Evolutionary conservation across 1,284 basidiomycete genomes (phyloP).

Genomic region (Wolfiporia cocos): DNA sequence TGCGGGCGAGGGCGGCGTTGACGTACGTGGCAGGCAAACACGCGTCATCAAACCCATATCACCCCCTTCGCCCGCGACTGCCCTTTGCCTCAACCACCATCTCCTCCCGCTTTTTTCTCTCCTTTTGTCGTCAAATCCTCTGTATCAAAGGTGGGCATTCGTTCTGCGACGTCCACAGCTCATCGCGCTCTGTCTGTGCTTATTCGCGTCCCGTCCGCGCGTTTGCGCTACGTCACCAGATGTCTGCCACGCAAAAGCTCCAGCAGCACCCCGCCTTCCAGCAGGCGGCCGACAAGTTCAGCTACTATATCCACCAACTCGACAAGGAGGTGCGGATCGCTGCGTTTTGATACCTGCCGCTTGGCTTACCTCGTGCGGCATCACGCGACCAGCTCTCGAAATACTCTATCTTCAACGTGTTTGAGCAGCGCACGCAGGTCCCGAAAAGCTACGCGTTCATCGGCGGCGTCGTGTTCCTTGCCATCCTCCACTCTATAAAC

Average conservation of each 20-base stretch:
- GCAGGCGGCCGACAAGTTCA: conserved; percentile 73
- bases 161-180: too few species aligned
- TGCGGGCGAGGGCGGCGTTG: conserved; percentile 25
- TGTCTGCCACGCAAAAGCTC: conserved; percentile 72
- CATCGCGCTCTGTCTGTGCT: too few species aligned
- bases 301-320: conserved; percentile 76
- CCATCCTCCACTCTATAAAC: conserved; percentile 77
- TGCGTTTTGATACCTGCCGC: not conserved
- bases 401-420: conserved; percentile 78
- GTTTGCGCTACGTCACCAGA: conserved; percentile 31
- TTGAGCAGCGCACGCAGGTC: conserved; percentile 88
- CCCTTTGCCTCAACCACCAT: conserved; percentile 12
- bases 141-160: too few species aligned
- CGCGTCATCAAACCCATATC: conserved; percentile 46
- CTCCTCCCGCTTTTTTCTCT: conserved; percentile 8
- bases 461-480: conserved; percentile 60
- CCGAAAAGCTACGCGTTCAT: conserved; percentile 92
- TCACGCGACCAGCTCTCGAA: conserved; percentile 69
- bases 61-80: conserved; percentile 24
- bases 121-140: too few species aligned
- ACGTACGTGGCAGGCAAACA: conserved; percentile 34
- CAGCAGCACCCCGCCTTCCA: conserved; percentile 83
- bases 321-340: conserved; percentile 82
- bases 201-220: too few species aligned
- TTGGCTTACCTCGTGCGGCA: conserved; percentile 7